Evolutionary conservation across 345 rosid genomes (phyloP), one percentile per base, ranked within the genome.

Genomic region (Moricandia moricandioides): DNA sequence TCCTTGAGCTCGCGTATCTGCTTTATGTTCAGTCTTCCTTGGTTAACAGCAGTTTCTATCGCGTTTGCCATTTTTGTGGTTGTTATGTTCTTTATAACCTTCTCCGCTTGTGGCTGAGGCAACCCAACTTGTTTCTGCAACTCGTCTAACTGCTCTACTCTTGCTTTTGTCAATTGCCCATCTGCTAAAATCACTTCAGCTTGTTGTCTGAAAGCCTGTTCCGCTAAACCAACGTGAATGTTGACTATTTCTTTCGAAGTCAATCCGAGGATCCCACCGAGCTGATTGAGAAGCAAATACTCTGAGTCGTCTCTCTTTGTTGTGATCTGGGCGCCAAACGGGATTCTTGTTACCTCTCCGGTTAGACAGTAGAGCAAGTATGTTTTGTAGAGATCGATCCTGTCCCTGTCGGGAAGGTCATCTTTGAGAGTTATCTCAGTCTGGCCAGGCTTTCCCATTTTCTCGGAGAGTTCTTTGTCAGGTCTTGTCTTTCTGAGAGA

Each of bases 181-280:
- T 92, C 99, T 57, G 98, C 97, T 80, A 96, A 87, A 82, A 92
- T 88, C 82, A 88, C 91, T 87, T 89, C 99, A 45, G 99, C 99
- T 82, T 92, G 90, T 71, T 85, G 86, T 80, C 90, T 89, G 77
- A 96, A 96, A 12, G 97, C 87, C 78, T 87, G 88, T 81, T 92
- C 99, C 0, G 96, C 98, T 62, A 96, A 76, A 69, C 89, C 80
- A 64, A 92, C 84, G 73, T 91, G 99, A 54, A 96, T 95, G 62
- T 83, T 85, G 56, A 88, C 89, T 40, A 86, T 85, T 85, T 96
- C 97, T 78, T 84, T 83, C 0, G 81, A 80, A 26, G 87, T 83
- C 86, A 92, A 68, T 70, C 99, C 99, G 14, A 96, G 84, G 74
- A 96, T 86, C 40, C 91, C 88, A 40, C 98, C 98, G 29, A 96